Base-by-base conservation (phyloP, 2,329 filamentous ascomycete genomes). In the Sporothrix sp. region DNA sequence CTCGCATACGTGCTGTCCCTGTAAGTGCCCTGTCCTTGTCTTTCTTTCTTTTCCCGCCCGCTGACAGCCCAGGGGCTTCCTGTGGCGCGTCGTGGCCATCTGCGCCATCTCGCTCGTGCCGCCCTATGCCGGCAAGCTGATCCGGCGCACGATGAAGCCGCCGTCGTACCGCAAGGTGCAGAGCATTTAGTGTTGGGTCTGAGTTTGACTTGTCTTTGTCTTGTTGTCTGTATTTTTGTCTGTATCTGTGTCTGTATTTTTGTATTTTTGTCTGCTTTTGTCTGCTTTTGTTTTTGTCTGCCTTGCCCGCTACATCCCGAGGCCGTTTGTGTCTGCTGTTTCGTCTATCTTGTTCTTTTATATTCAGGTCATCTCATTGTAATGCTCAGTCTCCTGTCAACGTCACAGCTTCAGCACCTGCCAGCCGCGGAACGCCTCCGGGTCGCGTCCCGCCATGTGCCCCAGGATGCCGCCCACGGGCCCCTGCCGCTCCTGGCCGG, bases 111-210 rank as follows among this genome's bases (percentile, higher is more conserved):
- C 86, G 37, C 68, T 97, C 51, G 77, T 95, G 43, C 93, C 93
- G 16, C 87, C 91, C 2, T 96, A 91, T 69, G 84, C 81, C 47
- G 88, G 79, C 18, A 97, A 97, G 71, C 66, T 94, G 54, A 85
- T 96, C 57, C 76, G 85, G 60, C 76, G 88, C 62, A 88, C 82
- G 54, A 83, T 95, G 74, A 90, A 85, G 68, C 93, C 93, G 55
- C 90, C 90, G 18, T 95, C 86, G 62, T 97, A 96, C 70, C 78
- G 93, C 61, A 98, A 98, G 72, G 90, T 98, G 43, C 84, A 85
- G 67, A 83, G 76, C 39, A 78, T 81, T 54, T 84, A 67, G 49
- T 38, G 35, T 28, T n/a, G 42, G 33, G 30, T 44, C n/a, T 35
- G 13, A 18, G 28, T 47, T 27, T 21, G n/a, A 52, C 25, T 21